Base-by-base conservation (phyloP, 2,329 filamentous ascomycete species). In the Colletotrichum sublineola region DNA sequence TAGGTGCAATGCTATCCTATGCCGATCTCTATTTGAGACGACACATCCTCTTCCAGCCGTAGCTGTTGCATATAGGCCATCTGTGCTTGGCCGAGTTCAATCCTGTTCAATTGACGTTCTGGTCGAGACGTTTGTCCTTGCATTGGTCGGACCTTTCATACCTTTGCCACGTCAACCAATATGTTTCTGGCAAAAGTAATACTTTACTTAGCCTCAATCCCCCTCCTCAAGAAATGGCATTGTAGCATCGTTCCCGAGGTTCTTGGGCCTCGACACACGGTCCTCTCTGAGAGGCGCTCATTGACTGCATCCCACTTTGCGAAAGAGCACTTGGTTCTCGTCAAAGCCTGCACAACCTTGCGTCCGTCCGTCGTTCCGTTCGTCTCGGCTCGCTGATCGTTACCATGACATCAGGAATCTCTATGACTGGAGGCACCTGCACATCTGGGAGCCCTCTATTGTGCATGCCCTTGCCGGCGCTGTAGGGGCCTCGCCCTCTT, bases 191-290 rank as follows among this genome's bases (percentile, higher is more conserved):
- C 7, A 52, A 40, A n/a, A 24, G 36, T n/a, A 2, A 24, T 52
- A 29, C n/a, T 14, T 48, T 38, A 8, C 33, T n/a, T 36, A 20
- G 29, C 40, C 44, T 38, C 14, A 8, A 15, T 42, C 11, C 20
- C 20, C 36, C 36, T 20, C 20, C 24, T 20, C 36, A 11, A 15
- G 24, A 6, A 14, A 31, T 33, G 12, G 15, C 44, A 42, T 40
- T 18, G 63, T 56, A 50, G 63, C 40, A 48, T 57, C 31, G 48
- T 29, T 44, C 31, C n/a, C 7, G 15, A 46, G 38, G 24, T 9
- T n/a, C 68, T 68, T 63, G 42, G 64, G 40, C 50, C 68, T 58
- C 57, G 24, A 38, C 48, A 56, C 57, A 71, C 57, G 64, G 50
- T 36, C 68, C 65, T 63, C 38, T 46, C 20, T 20, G 6, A 20